Percentiles rank a stretch among this genome's conserved stretches.
Evolutionary conservation across 192 early-diverging fungal species (phyloP).

Genomic region (Pilaira anomala): DNA sequence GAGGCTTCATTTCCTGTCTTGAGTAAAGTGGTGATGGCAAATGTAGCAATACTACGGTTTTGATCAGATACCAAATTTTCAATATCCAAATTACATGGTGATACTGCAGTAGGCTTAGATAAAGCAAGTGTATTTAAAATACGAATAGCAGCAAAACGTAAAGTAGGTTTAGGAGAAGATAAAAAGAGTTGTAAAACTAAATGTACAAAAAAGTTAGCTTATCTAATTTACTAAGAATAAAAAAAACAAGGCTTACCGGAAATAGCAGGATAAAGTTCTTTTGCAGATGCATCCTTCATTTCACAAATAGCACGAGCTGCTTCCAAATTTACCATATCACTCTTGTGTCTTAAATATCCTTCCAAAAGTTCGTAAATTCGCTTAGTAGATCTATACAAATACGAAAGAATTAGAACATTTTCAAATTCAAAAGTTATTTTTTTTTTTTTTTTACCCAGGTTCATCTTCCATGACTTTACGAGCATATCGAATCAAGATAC

Average conservation of each 20-base stretch:
- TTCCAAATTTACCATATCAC: conserved; percentile 97
- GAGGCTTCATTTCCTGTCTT: conserved; percentile 98
- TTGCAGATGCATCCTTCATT: conserved; percentile 74
- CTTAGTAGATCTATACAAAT: conserved; percentile 43
- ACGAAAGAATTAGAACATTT: background rate
- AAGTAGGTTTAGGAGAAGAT: conserved; percentile 85
- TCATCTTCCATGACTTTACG: conserved; percentile 84
- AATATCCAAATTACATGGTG: conserved; percentile 97
- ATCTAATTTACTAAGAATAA: background rate
- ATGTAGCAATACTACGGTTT: conserved; percentile 96
- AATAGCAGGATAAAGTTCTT: conserved; percentile 92
- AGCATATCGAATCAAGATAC: conserved; percentile 90
- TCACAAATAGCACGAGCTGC: conserved; percentile 96
- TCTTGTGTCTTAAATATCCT: conserved; percentile 89
- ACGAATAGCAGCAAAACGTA: conserved; percentile 96
- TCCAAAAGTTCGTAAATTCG: conserved; percentile 86
- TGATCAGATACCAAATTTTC: conserved; percentile 95
- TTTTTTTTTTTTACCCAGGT: conserved; percentile 42
- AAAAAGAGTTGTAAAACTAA: conserved; percentile 89
- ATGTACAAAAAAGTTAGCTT: background rate
- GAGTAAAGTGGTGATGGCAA: conserved; percentile 96
- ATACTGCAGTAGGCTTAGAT: conserved; percentile 85
- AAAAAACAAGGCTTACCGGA: conserved; percentile 48
- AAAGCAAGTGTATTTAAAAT: conserved; percentile 92
- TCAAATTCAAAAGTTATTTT: background rate